Conservation (phyloP, 768 basidiomycete genomes). For the Suillus luteus region DNA sequence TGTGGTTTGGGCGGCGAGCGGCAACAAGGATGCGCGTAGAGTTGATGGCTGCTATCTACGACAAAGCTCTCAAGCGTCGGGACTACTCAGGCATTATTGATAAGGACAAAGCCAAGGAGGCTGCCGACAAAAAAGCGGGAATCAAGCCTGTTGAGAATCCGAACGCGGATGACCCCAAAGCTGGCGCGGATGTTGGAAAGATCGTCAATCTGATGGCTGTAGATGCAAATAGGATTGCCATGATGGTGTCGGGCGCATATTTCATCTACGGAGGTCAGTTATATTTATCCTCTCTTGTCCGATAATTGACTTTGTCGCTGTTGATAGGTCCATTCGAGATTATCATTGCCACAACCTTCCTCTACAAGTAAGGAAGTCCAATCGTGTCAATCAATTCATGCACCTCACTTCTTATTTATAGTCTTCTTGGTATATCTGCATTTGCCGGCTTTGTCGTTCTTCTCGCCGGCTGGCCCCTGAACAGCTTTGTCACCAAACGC, state of each 20-base stretch:
- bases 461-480: slow-evolving; percentile 53
- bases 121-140: slow-evolving; percentile 25
- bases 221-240: slow-evolving; percentile 65
- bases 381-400: slow-evolving; percentile 1
- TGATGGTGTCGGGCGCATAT: slow-evolving; percentile 57
- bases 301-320: neutral
- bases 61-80: slow-evolving; percentile 81
- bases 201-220: slow-evolving; percentile 89
- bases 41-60: slow-evolving; percentile 85
- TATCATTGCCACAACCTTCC: slow-evolving; percentile 66
- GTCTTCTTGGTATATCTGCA: slow-evolving; percentile 66
- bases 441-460: slow-evolving; percentile 64
- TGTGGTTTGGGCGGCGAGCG: slow-evolving; percentile 83
- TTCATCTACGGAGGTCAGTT: slow-evolving; percentile 65
- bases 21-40: slow-evolving; percentile 71
- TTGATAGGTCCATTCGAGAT: slow-evolving; percentile 72
- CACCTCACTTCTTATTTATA: slow-evolving; percentile 24
- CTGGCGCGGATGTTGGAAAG: slow-evolving; percentile 86
- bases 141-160: slow-evolving; percentile 26
- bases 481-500: slow-evolving; percentile 40
- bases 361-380: slow-evolving; percentile 61
- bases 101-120: slow-evolving; percentile 40
- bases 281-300: slow-evolving; percentile 1
- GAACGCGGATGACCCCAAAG: slow-evolving; percentile 52
- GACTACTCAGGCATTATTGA: slow-evolving; percentile 80